These are phyloP conservation scores for Podospora pseudocomata DNA, from an alignment of 495 filamentous ascomycete genomes.

Conservation along the genomic window DNA sequence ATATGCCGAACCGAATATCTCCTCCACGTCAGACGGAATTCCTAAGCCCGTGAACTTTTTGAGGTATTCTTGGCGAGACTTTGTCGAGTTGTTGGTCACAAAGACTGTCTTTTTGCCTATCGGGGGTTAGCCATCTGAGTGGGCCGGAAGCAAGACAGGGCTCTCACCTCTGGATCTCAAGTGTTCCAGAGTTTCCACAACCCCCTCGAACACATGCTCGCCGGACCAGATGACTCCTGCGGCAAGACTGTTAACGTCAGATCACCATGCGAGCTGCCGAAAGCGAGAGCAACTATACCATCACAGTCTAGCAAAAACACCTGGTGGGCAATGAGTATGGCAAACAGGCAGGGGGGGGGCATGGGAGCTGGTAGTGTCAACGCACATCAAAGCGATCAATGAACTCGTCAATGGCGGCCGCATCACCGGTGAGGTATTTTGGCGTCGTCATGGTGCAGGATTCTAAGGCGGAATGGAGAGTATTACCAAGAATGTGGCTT, in stretches of 20 bases:
- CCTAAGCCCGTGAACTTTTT: slow-evolving; percentile 83
- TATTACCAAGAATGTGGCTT: background rate
- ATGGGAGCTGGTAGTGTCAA: background rate
- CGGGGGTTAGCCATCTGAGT: slow-evolving; percentile 1
- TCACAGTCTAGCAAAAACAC: slow-evolving; percentile 96
- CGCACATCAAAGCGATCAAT: slow-evolving; percentile 87
- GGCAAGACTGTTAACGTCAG: slow-evolving; percentile 18
- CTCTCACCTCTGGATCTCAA: slow-evolving; percentile 69
- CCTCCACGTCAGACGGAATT: slow-evolving; percentile 74
- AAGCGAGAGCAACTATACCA: slow-evolving; percentile 52
- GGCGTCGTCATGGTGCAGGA: slow-evolving; percentile 41
- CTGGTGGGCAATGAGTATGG: slow-evolving; percentile 42
- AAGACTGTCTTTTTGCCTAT: slow-evolving; percentile 90
- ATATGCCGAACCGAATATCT: slow-evolving; percentile 95
- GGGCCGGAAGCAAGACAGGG: background rate
- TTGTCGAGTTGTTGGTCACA: slow-evolving; percentile 98
- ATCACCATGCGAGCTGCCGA: background rate
- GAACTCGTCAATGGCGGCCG: slow-evolving; percentile 70
- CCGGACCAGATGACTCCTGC: slow-evolving; percentile 95
- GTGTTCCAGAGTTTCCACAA: slow-evolving; percentile 76
- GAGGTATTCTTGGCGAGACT: slow-evolving; percentile 85
- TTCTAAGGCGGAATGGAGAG: background rate
- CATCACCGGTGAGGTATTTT: slow-evolving; percentile 78
- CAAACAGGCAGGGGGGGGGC: background rate
- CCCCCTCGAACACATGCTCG: slow-evolving; percentile 78